Evolutionary conservation across 2,329 filamentous ascomycete species (phyloP), one percentile per base, ranked within the genome.

Genomic region (Fusarium begoniae): DNA sequence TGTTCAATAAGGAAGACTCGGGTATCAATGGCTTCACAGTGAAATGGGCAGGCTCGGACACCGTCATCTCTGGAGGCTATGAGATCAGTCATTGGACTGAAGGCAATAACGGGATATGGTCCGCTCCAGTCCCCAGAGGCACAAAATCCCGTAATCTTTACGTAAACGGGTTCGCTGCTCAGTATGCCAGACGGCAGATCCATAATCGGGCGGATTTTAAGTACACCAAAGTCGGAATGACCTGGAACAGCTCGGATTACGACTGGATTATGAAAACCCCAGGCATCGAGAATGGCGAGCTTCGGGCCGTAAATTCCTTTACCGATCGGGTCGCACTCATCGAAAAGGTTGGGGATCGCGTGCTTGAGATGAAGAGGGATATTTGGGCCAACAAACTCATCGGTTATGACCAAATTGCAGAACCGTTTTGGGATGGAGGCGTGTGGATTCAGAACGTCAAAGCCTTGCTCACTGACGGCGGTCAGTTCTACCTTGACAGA

Each of bases 321-420:
- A 51, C 45, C 2, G 62, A 65, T 51, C 56, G 44, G 3, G 17
- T 65, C 5, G 37, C 56, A 3, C 56, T 20, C 3, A 62, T 65
- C 11, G 17, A 38, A 26, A 11, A 12, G 3, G 45, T 40, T 11
- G 18, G 38, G 2, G 11, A 65, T 24, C 45, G 24, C 4, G 38
- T 45, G 2, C 56, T 64, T 6, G 17, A 40, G 17, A 62, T 65
- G 62, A 65, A 65, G 32, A 45, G 12, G 2, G 1, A 53, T 4
- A 62, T 53, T 45, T 62, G 62, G 62, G 57, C 56, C 11, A 65
- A 65, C 30, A 56, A 65, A 40, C 20, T 65, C 22, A 65, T 65
- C 15, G 56, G 56, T 9, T 65, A 65, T 18, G 56, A 63, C 26
- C 62, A 63, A 22, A 53, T 65, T 8, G 62, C 56, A 9, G 32